Base-by-base conservation (phyloP, 2,329 filamentous ascomycete species). In the Calonectria crousiana region DNA sequence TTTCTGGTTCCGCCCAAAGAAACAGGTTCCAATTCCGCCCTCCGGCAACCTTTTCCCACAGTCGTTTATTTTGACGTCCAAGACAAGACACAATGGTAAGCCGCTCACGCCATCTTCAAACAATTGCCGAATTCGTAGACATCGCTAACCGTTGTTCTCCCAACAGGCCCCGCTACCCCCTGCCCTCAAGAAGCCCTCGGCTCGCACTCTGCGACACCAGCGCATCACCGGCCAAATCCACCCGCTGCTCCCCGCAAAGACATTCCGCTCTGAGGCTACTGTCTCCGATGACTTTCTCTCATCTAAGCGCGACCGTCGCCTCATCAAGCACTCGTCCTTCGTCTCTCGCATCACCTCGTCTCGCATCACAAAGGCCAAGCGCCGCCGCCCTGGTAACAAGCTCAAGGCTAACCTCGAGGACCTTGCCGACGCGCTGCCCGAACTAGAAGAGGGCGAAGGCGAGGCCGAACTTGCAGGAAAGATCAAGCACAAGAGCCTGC, bases 301-400 rank as follows among this genome's bases (percentile, higher is more conserved):
- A 69, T 92, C 90, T 76, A 98, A 98, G 85, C 93, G 91, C 82
- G 95, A 97, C 87, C 98, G 96, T 87, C 94, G 93, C 30, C 87
- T 89, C 41, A 95, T 97, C 80, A 96, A 95, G 82, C 95, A 95
- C 88, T 93, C 94, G 0, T 86, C 92, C 18, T 95, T 98, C 77
- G 88, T 77, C 71, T 74, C 73, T 60, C 80, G 77, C 72, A 78
- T 58, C n/a, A n/a, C 74, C 10, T 60, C 71, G 58, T 66, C 71
- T 18, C 58, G 71, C 67, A 26, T 73, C 60, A 36, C 49, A 20
- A 73, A 73, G 38, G 58, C 75, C 30, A 80, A 78, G 78, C 86
- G 73, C 83, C 83, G 81, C 88, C 94, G 77, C 86, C 92, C 94
- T 0, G 90, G 88, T 75, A 96, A 95, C 84, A 97, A 97, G 84